These are phyloP conservation scores for Xerophyta viscosa DNA, from an alignment of 106 monocot species.

Conservation along the genomic window DNA sequence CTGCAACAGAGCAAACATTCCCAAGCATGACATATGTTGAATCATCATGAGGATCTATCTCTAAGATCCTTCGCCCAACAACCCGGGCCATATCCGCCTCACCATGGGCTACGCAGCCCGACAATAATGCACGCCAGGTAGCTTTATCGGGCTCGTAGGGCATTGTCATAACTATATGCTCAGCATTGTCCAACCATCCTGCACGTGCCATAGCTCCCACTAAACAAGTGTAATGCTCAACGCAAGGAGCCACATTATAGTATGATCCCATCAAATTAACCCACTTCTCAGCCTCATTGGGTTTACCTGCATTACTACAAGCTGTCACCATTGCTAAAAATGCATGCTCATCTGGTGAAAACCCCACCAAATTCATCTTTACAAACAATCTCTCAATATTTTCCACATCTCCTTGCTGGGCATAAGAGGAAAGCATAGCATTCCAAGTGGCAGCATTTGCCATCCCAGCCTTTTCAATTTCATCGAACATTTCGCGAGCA, in stretches of 20 bases:
- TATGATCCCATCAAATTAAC: constrained; percentile 23
- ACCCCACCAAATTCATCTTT: constrained; percentile 12
- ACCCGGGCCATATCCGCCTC: constrained; percentile 13
- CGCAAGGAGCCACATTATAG: constrained; percentile 21
- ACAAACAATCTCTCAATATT: constrained; percentile 14
- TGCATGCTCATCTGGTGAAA: constrained; percentile 28
- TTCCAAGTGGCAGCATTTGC: constrained; percentile 36
- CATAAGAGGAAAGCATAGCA: constrained; percentile 31
- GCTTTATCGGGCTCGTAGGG: constrained; percentile 51
- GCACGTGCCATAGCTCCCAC: constrained; percentile 42
- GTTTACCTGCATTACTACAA: constrained; percentile 40
- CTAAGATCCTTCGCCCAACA: constrained; percentile 24
- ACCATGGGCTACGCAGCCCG: constrained; percentile 29
- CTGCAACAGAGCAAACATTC: constrained; percentile 23
- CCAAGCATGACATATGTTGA: constrained; percentile 56
- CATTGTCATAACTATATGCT: constrained; percentile 28
- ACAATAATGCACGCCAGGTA: constrained; percentile 56
- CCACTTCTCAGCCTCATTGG: constrained; percentile 24
- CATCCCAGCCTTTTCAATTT: neutral
- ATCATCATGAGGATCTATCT: constrained; percentile 42
- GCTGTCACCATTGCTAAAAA: constrained; percentile 44
- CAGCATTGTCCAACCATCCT: constrained; percentile 39
- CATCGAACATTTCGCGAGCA: constrained; percentile 26
- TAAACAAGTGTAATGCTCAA: constrained; percentile 64
- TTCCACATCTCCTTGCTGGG: constrained; percentile 43